phyloP scores from a whole-genome alignment of 176 grass and related monocot genomes.

The Puccinellia tenuiflora region DNA sequence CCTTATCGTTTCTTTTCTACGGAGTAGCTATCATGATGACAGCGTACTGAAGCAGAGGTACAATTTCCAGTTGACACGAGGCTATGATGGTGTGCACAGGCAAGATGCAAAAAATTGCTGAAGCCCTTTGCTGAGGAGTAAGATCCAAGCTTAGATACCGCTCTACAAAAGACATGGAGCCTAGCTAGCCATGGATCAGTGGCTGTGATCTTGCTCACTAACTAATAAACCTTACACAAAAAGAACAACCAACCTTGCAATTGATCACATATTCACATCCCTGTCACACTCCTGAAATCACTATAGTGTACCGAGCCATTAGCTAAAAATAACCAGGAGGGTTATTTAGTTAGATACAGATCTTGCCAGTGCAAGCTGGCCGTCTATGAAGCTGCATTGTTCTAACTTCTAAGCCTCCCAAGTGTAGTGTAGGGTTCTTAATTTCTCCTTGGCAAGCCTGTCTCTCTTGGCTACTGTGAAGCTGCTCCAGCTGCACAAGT shows the following conservation, averaged over 20 bases:
- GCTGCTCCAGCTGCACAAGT: background rate
- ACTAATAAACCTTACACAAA: background rate
- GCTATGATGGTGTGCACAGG: background rate
- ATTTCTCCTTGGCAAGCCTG: background rate
- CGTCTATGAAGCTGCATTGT: background rate
- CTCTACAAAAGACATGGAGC: background rate
- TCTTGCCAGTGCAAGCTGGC: background rate
- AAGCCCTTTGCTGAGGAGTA: background rate
- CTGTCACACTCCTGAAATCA: background rate
- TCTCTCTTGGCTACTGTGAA: background rate
- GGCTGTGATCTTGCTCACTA: slow-evolving; percentile 3
- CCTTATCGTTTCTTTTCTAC: background rate
- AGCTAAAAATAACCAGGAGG: background rate
- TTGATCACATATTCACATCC: background rate
- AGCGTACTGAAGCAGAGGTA: background rate
- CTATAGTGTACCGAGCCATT: background rate
- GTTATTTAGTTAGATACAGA: background rate
- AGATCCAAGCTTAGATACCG: background rate
- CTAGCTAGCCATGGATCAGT: background rate
- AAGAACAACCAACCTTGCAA: too few species aligned
- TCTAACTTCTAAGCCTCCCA: background rate
- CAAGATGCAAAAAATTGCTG: background rate
- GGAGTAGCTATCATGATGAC: background rate
- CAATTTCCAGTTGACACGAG: background rate
- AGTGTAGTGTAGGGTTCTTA: background rate